These are phyloP conservation scores for Echinochloa phyllopogon DNA, from an alignment of 176 grass and related monocot species.

Conservation along the genomic window DNA sequence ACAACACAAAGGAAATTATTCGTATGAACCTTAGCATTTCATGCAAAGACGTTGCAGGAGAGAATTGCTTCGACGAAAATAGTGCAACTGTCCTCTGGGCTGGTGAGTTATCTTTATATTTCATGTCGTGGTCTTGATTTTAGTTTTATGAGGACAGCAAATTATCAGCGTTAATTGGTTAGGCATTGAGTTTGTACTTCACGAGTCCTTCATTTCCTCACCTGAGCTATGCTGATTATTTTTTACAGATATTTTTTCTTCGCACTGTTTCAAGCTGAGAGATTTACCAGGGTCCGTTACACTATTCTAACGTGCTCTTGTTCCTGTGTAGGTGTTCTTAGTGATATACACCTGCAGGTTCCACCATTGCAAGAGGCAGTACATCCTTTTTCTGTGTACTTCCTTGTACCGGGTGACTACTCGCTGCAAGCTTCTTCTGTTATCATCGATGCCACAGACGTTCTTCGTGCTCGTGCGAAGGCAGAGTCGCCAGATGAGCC, in stretches of 20 bases:
- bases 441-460: constrained; percentile 80
- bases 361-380: constrained; percentile 76
- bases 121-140: neutral
- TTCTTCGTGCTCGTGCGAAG: constrained; percentile 87
- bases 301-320: constrained; percentile 13
- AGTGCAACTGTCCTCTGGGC: constrained; percentile 88
- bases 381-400: constrained; percentile 92
- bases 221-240: neutral
- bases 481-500: constrained; percentile 71
- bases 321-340: constrained; percentile 65
- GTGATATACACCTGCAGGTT: constrained; percentile 81
- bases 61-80: constrained; percentile 83
- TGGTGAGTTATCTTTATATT: constrained; percentile 57
- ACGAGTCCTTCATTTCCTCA: neutral
- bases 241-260: too few species aligned
- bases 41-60: constrained; percentile 94
- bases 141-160: neutral
- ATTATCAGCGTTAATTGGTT: neutral
- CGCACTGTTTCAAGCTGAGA: neutral
- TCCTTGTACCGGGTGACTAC: constrained; percentile 95
- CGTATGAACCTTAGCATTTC: constrained; percentile 78
- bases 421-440: constrained; percentile 76
- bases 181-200: neutral
- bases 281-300: neutral
- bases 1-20: constrained; percentile 96